A percentile compares a stretch with the other conserved stretches of the same genome.
Conservation (phyloP, 768 basidiomycete species). For the Lactifluus rugatus region DNA sequence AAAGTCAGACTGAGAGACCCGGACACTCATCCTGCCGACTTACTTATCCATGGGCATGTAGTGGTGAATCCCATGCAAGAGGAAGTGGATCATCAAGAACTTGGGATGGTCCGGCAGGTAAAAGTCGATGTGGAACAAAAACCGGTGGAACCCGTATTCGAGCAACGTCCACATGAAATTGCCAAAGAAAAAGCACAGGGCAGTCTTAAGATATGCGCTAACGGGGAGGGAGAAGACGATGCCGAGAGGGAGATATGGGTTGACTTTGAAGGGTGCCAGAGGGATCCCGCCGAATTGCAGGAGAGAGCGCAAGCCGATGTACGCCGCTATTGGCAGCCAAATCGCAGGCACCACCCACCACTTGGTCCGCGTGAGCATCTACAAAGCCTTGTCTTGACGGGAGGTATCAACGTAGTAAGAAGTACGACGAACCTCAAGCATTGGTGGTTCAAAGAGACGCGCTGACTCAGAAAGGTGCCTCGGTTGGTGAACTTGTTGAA, state of each 20-base stretch:
- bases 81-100: conserved; percentile 81
- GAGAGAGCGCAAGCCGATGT: conserved; percentile 74
- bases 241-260: conserved; percentile 47
- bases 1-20: conserved; percentile 3
- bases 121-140: conserved; percentile 93
- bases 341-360: conserved; percentile 92
- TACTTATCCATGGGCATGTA: conserved; percentile 95
- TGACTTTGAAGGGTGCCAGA: conserved; percentile 50
- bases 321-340: conserved; percentile 81
- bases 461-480: conserved; percentile 78
- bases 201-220: conserved; percentile 42
- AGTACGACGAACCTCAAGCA: conserved; percentile 56
- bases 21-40: conserved; percentile 20
- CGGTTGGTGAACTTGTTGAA: conserved; percentile 95
- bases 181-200: conserved; percentile 69
- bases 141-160: conserved; percentile 90
- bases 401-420: background rate
- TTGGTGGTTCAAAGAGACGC: conserved; percentile 71
- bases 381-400: background rate
- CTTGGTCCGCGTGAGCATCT: conserved; percentile 74
- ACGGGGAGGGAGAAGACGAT: conserved; percentile 39
- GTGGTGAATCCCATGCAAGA: conserved; percentile 93
- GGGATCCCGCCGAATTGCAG: conserved; percentile 61
- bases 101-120: conserved; percentile 72
- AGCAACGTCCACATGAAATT: conserved; percentile 90